Percentiles rank a stretch among this genome's conserved stretches.
Evolutionary conservation across 2,329 filamentous ascomycete genomes (phyloP).

Genomic region (Cryphonectria nitschkei): DNA sequence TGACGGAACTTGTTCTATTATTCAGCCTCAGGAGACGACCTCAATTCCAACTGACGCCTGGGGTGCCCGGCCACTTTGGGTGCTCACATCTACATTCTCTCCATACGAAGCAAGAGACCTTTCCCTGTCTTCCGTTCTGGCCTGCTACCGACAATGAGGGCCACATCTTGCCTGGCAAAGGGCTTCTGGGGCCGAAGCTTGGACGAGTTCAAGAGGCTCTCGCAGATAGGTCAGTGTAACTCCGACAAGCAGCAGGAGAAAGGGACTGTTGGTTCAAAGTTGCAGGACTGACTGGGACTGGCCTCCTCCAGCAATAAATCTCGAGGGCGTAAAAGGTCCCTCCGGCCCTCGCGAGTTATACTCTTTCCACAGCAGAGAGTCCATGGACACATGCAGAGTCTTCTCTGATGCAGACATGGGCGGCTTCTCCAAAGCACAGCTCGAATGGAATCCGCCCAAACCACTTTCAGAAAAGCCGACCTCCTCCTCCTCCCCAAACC

Average conservation of each 20-base stretch:
- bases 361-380: constrained; percentile 58
- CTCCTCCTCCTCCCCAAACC: constrained; percentile 25
- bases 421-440: constrained; percentile 74
- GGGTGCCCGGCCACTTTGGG: neutral
- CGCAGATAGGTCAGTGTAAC: constrained; percentile 53
- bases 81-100: neutral
- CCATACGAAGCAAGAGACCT: neutral
- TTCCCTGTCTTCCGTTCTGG: neutral
- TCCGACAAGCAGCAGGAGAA: neutral
- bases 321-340: constrained; percentile 70
- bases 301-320: constrained; percentile 59
- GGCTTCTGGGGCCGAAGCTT: constrained; percentile 62
- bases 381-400: constrained; percentile 64
- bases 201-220: constrained; percentile 62
- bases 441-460: constrained; percentile 63
- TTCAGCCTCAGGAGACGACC: neutral
- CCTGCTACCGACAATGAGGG: constrained; percentile 48
- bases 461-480: constrained; percentile 26
- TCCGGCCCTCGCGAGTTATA: constrained; percentile 67
- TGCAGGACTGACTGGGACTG: constrained; percentile 21
- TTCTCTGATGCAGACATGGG: constrained; percentile 89
- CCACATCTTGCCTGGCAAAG: constrained; percentile 50
- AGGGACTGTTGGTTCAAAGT: neutral
- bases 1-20: neutral
- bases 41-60: neutral